phyloP scores from a whole-genome alignment of 345 rosid genomes.

The Syzygium oleosum region DNA sequence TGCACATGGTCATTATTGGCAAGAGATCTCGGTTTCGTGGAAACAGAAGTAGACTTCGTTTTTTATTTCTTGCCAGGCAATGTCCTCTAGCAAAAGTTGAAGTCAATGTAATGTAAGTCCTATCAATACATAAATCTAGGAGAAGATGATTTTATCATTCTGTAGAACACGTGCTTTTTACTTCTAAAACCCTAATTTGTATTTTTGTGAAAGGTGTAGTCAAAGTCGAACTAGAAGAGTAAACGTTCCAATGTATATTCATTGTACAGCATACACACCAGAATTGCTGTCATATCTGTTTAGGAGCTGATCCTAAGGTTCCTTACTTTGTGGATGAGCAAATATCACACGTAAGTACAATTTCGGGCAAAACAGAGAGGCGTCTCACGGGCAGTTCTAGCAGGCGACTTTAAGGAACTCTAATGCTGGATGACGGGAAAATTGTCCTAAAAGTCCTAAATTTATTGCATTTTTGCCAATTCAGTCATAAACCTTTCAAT shows the following conservation, averaged over 20 bases:
- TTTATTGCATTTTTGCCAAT: no score
- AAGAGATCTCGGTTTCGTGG: neutral
- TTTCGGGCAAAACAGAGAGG: neutral
- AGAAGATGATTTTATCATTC: neutral
- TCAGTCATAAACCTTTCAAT: no score
- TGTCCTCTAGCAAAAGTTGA: neutral
- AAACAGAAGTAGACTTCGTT: neutral
- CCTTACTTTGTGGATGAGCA: neutral
- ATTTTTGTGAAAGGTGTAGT: neutral
- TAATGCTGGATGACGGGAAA: neutral
- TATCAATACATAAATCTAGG: neutral
- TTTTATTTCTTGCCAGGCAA: neutral
- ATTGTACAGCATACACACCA: neutral
- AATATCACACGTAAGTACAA: neutral
- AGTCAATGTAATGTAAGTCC: neutral
- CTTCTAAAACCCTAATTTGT: neutral
- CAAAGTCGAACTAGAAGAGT: neutral
- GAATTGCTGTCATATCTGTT: neutral
- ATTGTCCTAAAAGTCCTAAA: no score
- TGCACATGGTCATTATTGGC: neutral
- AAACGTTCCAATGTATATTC: neutral
- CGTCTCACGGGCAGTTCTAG: accelerated
- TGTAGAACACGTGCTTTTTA: neutral
- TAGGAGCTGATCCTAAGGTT: neutral
- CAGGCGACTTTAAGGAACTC: neutral